Evolutionary conservation across 2,329 filamentous ascomycete genomes (phyloP), one percentile per base, ranked within the genome.

Genomic region (Bipolaris victoriae): DNA sequence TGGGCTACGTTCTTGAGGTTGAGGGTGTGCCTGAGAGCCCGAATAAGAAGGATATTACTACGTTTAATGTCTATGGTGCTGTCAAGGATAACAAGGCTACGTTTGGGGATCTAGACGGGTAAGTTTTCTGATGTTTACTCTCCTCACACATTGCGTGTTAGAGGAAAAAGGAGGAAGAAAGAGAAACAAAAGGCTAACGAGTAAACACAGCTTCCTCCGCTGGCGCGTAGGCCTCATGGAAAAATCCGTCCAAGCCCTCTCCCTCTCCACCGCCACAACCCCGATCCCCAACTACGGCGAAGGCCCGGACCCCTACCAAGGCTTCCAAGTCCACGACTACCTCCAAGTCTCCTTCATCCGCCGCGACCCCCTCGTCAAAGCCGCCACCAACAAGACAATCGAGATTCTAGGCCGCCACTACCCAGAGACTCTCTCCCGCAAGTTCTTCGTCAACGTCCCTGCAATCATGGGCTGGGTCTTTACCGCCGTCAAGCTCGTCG

Each of bases 401-500:
- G 84, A 90, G 60, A 83, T 90, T 49, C 92, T 97, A 75, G 86
- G 88, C 49, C 87, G 86, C 65, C 90, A 90, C 65, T 97, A 97
- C 79, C 93, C 94, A 0, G 94, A 97, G 80, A 86, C 96, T 9
- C 84, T 97, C 47, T 87, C 86, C 68, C 86, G 94, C 80, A 97
- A 97, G 82, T 97, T 93, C 83, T 97, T 97, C 74, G 90, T 97
- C 79, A 97, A 97, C 70, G 91, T 97, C 5, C 94, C 94, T 0
- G 78, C 88, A 54, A 83, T 97, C 69, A 97, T 97, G 93, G 90
- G 91, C 55, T 97, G 93, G 81, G 70, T 83, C 67, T 83, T 81
- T 70, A 72, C 73, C 6, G 78, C 78, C 2, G 79, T 80, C 65
- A 81, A 81, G 67, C 63, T 80, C 26, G 66, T 83, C 31, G 73